A percentile compares a stretch with the other conserved stretches of the same genome.
phyloP scores from a whole-genome alignment of 2,329 filamentous ascomycete genomes.

The Neobulgaria alba region DNA sequence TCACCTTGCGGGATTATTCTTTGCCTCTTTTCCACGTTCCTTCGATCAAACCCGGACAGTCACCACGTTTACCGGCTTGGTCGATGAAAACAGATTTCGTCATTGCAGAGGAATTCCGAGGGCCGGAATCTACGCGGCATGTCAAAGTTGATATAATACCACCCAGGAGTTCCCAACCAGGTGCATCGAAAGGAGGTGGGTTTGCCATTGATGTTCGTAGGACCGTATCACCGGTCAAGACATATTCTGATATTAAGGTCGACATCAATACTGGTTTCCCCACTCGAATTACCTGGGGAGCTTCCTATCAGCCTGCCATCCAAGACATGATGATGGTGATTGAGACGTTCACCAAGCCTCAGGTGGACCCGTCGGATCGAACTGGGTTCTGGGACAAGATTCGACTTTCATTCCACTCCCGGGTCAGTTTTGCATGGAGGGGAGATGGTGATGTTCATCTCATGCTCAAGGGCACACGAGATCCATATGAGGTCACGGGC shows the following conservation, averaged over 20 bases:
- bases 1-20: slow-evolving; percentile 89
- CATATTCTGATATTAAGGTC: slow-evolving; percentile 84
- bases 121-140: slow-evolving; percentile 68
- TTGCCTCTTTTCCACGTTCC: slow-evolving; percentile 88
- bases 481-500: slow-evolving; percentile 88
- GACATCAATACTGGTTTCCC: slow-evolving; percentile 90
- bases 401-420: slow-evolving; percentile 84
- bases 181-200: slow-evolving; percentile 47
- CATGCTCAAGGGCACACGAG: slow-evolving; percentile 80
- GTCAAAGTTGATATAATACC: slow-evolving; percentile 81
- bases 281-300: slow-evolving; percentile 92
- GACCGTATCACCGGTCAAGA: slow-evolving; percentile 91
- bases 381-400: slow-evolving; percentile 99
- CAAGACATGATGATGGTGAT: slow-evolving; percentile 99
- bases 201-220: slow-evolving; percentile 82
- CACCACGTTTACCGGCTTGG: slow-evolving; percentile 69
- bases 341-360: slow-evolving; percentile 94
- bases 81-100: slow-evolving; percentile 87
- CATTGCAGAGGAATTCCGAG: slow-evolving; percentile 86
- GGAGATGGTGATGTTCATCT: slow-evolving; percentile 94
- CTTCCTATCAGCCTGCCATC: slow-evolving; percentile 93
- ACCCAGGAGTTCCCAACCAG: slow-evolving; percentile 47
- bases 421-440: slow-evolving; percentile 83
- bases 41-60: slow-evolving; percentile 68
- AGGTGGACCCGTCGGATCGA: slow-evolving; percentile 83